Conservation (phyloP, 352 stramenopile species). For the Phytophthora pseudosyringae region DNA sequence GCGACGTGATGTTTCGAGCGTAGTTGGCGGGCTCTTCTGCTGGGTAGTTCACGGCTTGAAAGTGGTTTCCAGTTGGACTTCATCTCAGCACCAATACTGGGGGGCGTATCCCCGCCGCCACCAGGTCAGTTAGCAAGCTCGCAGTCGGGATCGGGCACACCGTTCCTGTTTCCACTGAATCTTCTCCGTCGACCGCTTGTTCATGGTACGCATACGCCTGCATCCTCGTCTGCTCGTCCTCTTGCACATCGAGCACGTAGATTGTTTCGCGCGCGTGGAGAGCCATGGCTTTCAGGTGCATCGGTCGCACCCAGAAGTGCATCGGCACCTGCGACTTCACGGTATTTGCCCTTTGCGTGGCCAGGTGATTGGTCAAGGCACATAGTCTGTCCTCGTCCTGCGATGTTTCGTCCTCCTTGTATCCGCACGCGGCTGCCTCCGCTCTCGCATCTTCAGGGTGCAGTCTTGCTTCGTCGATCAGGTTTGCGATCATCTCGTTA, state of each 20-base stretch:
- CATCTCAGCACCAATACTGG: neutral
- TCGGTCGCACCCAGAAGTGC: neutral
- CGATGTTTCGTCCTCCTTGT: too few species aligned
- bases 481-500: too few species aligned
- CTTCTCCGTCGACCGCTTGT: neutral
- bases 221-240: neutral
- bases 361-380: neutral
- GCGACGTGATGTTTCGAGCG: neutral
- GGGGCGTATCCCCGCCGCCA: neutral
- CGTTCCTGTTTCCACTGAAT: neutral
- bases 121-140: neutral
- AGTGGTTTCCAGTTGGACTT: neutral
- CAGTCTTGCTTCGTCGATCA: too few species aligned
- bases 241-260: slow-evolving; percentile 2
- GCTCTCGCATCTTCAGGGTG: too few species aligned
- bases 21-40: neutral
- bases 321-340: neutral
- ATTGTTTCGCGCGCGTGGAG: neutral
- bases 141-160: too few species aligned
- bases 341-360: neutral
- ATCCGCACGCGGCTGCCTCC: too few species aligned
- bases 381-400: neutral
- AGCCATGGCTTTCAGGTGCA: slow-evolving; percentile 1
- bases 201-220: slow-evolving; percentile 1
- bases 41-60: neutral